Conservation (phyloP, 2,329 filamentous ascomycete genomes). For the Aurifilum marmelostoma region DNA sequence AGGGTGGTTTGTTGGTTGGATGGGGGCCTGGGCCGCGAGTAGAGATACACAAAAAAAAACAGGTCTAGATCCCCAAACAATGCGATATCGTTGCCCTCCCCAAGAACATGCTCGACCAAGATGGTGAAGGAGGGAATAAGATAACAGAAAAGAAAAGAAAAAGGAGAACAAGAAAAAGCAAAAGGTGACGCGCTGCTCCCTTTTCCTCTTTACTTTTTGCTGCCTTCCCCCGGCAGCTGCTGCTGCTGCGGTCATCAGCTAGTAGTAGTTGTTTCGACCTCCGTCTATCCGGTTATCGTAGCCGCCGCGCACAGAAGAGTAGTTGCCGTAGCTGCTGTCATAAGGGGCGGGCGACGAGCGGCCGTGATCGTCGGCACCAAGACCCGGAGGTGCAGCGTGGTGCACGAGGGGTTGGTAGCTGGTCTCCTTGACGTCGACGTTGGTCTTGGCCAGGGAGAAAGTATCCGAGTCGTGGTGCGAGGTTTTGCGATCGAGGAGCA, state of each 20-base stretch:
- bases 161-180: background rate
- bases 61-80: background rate
- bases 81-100: background rate
- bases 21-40: background rate
- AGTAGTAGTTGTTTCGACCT: conserved; percentile 16
- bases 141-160: background rate
- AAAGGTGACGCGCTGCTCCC: conserved; percentile 4
- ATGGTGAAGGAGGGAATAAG: background rate
- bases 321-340: conserved; percentile 14
- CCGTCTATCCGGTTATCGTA: conserved; percentile 20
- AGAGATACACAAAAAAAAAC: background rate
- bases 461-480: conserved; percentile 43
- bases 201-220: background rate
- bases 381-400: conserved; percentile 45
- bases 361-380: conserved; percentile 21
- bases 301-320: conserved; percentile 16
- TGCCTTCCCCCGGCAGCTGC: background rate
- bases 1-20: background rate
- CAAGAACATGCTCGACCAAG: background rate
- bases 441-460: conserved; percentile 48
- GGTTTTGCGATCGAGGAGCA: conserved; percentile 67
- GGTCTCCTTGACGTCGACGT: conserved; percentile 39
- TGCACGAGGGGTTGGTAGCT: conserved; percentile 38
- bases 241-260: background rate
- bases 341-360: conserved; percentile 24